Conservation (phyloP, 176 grass and related monocot species). For the Ensete ventricosum region DNA sequence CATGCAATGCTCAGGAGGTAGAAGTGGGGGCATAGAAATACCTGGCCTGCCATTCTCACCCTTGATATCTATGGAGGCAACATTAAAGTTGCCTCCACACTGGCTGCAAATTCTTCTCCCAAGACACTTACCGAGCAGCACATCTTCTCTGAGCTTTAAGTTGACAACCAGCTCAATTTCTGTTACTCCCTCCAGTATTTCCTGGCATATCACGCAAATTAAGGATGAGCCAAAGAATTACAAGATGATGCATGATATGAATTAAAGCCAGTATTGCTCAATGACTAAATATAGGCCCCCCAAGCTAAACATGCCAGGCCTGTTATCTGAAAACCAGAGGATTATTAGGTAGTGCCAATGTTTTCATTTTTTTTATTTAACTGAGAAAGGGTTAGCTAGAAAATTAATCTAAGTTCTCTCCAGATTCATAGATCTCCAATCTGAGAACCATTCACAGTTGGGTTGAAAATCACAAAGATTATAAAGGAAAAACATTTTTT, state of each 20-base stretch:
- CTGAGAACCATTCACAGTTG: background rate
- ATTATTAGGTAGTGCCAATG: background rate
- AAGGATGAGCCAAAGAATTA: background rate
- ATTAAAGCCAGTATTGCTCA: background rate
- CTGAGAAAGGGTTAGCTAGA: too few relatives aligned
- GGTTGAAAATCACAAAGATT: background rate
- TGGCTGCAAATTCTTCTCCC: constrained; percentile 91
- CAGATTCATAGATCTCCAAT: too few relatives aligned
- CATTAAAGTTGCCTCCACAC: constrained; percentile 84
- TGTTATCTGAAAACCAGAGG: background rate
- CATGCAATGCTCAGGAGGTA: constrained; percentile 61
- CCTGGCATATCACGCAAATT: constrained; percentile 29
- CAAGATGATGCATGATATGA: background rate
- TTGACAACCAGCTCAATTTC: constrained; percentile 91
- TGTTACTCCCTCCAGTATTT: constrained; percentile 87
- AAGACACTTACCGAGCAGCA: constrained; percentile 71
- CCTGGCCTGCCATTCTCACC: constrained; percentile 56
- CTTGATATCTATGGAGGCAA: constrained; percentile 78
- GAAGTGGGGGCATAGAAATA: constrained; percentile 80
- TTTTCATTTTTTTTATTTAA: too few relatives aligned
- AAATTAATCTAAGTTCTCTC: too few relatives aligned
- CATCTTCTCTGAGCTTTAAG: constrained; percentile 72
- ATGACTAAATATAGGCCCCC: background rate
- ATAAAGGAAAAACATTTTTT: too few relatives aligned
- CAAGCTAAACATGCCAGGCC: background rate